A percentile compares a stretch with the other conserved stretches of the same genome.
phyloP scores from a whole-genome alignment of 345 rosid species.

The Hypericum androsaemum region DNA sequence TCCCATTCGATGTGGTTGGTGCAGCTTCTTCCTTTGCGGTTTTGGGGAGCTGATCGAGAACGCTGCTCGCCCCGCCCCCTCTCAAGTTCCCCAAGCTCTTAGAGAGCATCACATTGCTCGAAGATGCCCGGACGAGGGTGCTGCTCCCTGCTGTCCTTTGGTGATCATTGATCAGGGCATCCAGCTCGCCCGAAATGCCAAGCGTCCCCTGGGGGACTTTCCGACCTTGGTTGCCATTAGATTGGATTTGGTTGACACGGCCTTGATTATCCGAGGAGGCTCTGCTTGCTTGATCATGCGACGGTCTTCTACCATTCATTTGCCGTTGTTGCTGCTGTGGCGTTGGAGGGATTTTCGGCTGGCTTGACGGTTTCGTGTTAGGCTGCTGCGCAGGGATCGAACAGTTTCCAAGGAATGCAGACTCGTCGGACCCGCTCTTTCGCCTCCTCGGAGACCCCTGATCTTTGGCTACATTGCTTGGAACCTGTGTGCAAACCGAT shows the following conservation, averaged over 20 bases:
- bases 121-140: slow-evolving; percentile 69
- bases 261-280: neutral
- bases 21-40: slow-evolving; percentile 14
- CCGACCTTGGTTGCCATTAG: slow-evolving; percentile 31
- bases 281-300: slow-evolving; percentile 9
- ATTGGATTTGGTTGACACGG: slow-evolving; percentile 7
- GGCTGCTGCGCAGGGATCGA: slow-evolving; percentile 15
- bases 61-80: slow-evolving; percentile 19
- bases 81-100: slow-evolving; percentile 74
- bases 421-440: slow-evolving; percentile 43
- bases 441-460: slow-evolving; percentile 30
- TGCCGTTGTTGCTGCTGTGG: slow-evolving; percentile 13
- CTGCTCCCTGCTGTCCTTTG: slow-evolving; percentile 43
- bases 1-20: slow-evolving; percentile 13
- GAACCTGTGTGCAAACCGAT: slow-evolving; percentile 23
- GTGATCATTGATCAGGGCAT: slow-evolving; percentile 63
- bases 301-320: slow-evolving; percentile 9
- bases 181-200: slow-evolving; percentile 83
- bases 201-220: slow-evolving; percentile 45
- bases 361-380: slow-evolving; percentile 22
- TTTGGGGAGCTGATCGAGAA: slow-evolving; percentile 18
- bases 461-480: slow-evolving; percentile 22
- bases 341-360: slow-evolving; percentile 17
- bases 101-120: slow-evolving; percentile 65
- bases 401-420: slow-evolving; percentile 15